A percentile compares a stretch with the other conserved stretches of the same genome.
Conservation (phyloP, 2,329 filamentous ascomycete genomes). For the Orbilia blumenaviensis region DNA sequence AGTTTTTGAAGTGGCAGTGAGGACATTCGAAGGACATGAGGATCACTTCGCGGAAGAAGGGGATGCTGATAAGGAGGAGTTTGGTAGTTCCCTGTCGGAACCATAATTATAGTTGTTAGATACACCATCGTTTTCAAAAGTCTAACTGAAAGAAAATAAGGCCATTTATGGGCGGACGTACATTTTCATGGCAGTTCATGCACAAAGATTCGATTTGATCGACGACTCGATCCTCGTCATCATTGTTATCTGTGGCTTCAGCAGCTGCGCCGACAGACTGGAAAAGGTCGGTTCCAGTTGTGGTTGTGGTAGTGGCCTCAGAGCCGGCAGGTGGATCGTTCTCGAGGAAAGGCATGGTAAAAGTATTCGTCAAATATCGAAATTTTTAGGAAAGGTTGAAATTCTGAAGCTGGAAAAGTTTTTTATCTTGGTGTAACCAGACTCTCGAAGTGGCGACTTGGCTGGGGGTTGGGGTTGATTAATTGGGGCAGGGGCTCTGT, state of each 20-base stretch:
- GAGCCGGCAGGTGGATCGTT: slow-evolving; percentile 14
- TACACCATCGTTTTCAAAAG: not conserved
- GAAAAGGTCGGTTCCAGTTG: slow-evolving; percentile 55
- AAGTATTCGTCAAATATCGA: not conserved
- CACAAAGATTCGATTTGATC: slow-evolving; percentile 74
- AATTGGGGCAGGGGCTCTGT: too few relatives aligned
- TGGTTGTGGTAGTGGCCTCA: slow-evolving; percentile 17
- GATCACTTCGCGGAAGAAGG: slow-evolving; percentile 96
- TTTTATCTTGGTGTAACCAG: too few relatives aligned
- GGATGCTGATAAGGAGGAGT: slow-evolving; percentile 88
- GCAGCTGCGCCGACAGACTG: slow-evolving; percentile 56
- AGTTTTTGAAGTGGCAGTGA: slow-evolving; percentile 87
- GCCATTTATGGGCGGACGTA: too few relatives aligned
- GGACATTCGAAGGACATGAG: slow-evolving; percentile 96
- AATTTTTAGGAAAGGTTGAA: not conserved
- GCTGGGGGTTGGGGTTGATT: too few relatives aligned
- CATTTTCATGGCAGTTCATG: slow-evolving; percentile 86
- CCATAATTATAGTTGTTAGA: slow-evolving; percentile 30
- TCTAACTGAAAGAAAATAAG: too few relatives aligned
- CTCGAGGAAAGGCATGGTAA: slow-evolving; percentile 45
- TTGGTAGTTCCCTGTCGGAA: slow-evolving; percentile 81
- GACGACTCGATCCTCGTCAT: slow-evolving; percentile 59
- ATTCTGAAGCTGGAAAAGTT: too few relatives aligned
- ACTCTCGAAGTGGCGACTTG: too few relatives aligned
- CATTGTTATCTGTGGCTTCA: slow-evolving; percentile 48